Conservation (phyloP, 192 early-diverging fungal genomes). For the Backusella psychrophila region DNA sequence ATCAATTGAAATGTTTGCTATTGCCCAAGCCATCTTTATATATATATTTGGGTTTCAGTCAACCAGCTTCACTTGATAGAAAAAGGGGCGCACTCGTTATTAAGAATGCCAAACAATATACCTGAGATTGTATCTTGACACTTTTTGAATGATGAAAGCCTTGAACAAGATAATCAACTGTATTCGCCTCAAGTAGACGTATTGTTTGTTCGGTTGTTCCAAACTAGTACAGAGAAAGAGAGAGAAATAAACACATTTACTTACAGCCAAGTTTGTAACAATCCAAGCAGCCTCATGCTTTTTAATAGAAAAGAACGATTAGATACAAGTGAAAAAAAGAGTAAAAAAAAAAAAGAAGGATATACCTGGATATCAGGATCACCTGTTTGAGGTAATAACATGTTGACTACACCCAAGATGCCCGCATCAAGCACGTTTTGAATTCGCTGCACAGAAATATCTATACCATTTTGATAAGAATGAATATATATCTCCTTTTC, state of each 20-base stretch:
- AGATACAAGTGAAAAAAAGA: background rate
- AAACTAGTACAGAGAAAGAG: background rate
- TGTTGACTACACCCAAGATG: background rate
- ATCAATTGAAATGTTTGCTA: slow-evolving; percentile 26
- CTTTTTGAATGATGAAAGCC: background rate
- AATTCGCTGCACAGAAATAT: slow-evolving; percentile 8
- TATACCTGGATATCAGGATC: slow-evolving; percentile 1
- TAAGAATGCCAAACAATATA: background rate
- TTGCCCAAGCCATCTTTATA: slow-evolving; percentile 18
- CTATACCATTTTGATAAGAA: background rate
- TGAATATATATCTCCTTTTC: background rate
- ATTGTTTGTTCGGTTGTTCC: slow-evolving; percentile 21
- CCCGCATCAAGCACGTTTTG: background rate
- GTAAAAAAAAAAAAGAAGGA: background rate
- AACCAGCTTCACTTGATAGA: background rate
- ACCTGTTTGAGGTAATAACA: background rate
- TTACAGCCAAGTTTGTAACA: slow-evolving; percentile 26
- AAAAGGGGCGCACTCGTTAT: background rate
- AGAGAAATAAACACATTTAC: background rate
- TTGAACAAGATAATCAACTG: slow-evolving; percentile 1
- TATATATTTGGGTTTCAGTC: background rate
- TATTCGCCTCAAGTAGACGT: background rate
- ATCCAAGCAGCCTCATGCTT: slow-evolving; percentile 30
- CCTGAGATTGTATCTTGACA: slow-evolving; percentile 18
- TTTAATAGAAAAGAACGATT: background rate